phyloP scores from a whole-genome alignment of 257 asterid genomes.

The Hygrophila difformis region DNA sequence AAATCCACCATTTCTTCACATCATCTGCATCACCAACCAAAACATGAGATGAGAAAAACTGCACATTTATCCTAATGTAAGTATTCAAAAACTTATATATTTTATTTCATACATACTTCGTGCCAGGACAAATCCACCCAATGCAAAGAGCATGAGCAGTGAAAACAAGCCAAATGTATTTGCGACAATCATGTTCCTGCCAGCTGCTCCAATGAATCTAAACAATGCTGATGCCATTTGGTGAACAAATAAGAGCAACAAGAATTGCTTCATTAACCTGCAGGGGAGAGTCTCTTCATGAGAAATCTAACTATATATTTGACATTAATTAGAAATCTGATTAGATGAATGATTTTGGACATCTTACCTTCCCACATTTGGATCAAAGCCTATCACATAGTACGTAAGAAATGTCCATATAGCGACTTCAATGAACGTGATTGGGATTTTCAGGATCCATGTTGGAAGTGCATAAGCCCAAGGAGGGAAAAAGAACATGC shows the following conservation, averaged over 20 bases:
- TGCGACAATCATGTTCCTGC: constrained; percentile 55
- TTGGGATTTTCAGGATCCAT: constrained; percentile 52
- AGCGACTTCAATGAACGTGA: constrained; percentile 38
- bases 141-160: constrained; percentile 43
- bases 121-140: constrained; percentile 60
- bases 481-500: constrained; percentile 44
- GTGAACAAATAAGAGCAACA: constrained; percentile 29
- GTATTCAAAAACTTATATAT: too few species aligned
- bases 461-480: constrained; percentile 61
- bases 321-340: too few species aligned
- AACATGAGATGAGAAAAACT: not conserved
- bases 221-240: constrained; percentile 51
- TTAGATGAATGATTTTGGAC: too few species aligned
- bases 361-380: constrained; percentile 45
- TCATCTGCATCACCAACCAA: constrained; percentile 28
- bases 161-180: constrained; percentile 55
- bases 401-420: constrained; percentile 52
- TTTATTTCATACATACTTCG: constrained; percentile 31
- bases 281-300: too few species aligned
- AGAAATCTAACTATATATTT: too few species aligned
- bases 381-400: constrained; percentile 69
- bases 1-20: constrained; percentile 64
- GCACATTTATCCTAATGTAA: too few species aligned
- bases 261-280: constrained; percentile 47
- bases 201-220: constrained; percentile 50